Percentiles rank a stretch among this genome's conserved stretches.
phyloP scores from a whole-genome alignment of 495 filamentous ascomycete species.

The Glutinoglossum americanum region DNA sequence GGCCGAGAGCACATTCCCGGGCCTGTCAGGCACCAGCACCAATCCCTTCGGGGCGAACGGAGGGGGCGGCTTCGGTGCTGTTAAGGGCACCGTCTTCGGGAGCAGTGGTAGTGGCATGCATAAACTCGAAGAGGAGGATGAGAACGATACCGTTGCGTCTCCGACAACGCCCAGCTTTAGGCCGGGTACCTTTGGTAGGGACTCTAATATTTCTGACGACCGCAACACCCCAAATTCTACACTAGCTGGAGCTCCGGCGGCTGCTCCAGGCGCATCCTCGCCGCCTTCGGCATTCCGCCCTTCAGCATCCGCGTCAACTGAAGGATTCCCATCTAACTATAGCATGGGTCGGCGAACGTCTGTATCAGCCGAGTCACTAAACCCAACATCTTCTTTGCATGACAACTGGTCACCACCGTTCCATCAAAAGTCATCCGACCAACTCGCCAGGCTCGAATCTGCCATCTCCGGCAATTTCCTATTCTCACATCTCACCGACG shows the following conservation, averaged over 20 bases:
- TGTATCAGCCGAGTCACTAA: conserved; percentile 89
- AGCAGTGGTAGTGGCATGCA: conserved; percentile 20
- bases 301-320: conserved; percentile 10
- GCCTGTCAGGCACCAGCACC: conserved; percentile 12
- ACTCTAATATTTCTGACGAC: background rate
- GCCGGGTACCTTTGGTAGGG: background rate
- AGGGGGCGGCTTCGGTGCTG: conserved; percentile 11
- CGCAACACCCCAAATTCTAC: background rate
- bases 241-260: background rate
- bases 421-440: conserved; percentile 63
- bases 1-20: conserved; percentile 34
- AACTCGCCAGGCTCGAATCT: conserved; percentile 52
- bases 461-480: conserved; percentile 82
- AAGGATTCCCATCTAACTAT: conserved; percentile 80
- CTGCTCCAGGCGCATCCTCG: conserved; percentile 1
- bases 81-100: background rate
- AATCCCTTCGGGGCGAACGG: conserved; percentile 30
- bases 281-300: conserved; percentile 6
- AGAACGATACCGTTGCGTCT: conserved; percentile 33
- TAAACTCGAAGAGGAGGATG: conserved; percentile 38
- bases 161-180: conserved; percentile 23
- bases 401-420: conserved; percentile 82
- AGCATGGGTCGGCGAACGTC: conserved; percentile 84
- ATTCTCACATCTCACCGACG: conserved; percentile 85
- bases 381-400: conserved; percentile 57